Conservation (phyloP, 805 yeast species). For the Nakazawaea ambrosiae region DNA sequence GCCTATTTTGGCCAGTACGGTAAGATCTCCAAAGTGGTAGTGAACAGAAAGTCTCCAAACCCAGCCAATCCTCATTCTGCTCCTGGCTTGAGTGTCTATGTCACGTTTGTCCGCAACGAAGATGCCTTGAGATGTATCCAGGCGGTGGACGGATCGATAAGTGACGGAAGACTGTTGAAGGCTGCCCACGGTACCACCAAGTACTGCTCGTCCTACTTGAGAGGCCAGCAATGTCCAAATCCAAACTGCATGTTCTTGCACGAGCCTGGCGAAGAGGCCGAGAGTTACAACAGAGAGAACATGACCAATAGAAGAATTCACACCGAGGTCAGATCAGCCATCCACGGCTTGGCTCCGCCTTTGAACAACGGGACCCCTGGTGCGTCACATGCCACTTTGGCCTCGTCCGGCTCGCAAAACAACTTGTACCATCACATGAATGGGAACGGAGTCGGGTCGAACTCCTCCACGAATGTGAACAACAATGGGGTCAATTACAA, state of each 20-base stretch:
- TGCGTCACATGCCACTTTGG: conserved; percentile 13
- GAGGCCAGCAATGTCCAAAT: conserved; percentile 96
- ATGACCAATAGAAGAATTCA: conserved; percentile 59
- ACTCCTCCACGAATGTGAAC: neutral
- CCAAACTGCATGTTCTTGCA: conserved; percentile 98
- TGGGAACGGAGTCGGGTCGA: neutral
- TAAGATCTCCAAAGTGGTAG: conserved; percentile 86
- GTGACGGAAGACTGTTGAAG: conserved; percentile 82
- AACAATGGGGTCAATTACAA: conserved; percentile 3
- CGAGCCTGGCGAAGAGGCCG: conserved; percentile 99
- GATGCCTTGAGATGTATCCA: conserved; percentile 93
- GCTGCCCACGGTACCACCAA: conserved; percentile 99
- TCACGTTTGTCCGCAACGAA: conserved; percentile 86
- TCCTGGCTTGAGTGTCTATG: conserved; percentile 91
- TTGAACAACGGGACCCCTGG: conserved; percentile 16
- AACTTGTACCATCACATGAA: conserved; percentile 2
- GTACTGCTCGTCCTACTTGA: conserved; percentile 91
- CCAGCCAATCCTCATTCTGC: conserved; percentile 37
- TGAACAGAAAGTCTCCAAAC: conserved; percentile 65
- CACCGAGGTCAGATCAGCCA: conserved; percentile 23
- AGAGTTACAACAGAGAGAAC: conserved; percentile 87
- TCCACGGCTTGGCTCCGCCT: conserved; percentile 27
- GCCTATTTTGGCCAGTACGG: conserved; percentile 99
- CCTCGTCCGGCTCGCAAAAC: conserved; percentile 9
- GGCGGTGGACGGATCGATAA: conserved; percentile 86